A percentile compares a stretch with the other conserved stretches of the same genome.
Conservation (phyloP, 257 asterid species). For the Rehmannia glutinosa region DNA sequence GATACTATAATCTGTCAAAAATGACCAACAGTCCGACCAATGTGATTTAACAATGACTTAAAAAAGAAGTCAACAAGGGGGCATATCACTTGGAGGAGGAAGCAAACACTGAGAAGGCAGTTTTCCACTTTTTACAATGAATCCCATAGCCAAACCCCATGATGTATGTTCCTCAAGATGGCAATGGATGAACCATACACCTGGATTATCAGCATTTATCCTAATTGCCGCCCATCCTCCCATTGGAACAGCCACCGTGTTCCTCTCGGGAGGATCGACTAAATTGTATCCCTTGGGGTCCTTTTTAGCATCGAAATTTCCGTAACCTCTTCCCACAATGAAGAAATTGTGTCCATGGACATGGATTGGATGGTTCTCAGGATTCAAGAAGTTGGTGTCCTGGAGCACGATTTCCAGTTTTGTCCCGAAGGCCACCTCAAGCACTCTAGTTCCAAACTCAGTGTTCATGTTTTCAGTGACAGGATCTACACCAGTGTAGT, state of each 20-base stretch:
- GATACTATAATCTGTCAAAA: background rate
- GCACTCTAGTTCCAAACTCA: conserved; percentile 42
- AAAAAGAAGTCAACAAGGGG: conserved; percentile 38
- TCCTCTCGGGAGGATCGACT: conserved; percentile 76
- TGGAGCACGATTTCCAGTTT: conserved; percentile 65
- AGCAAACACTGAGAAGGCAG: conserved; percentile 38
- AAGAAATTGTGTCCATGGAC: conserved; percentile 78
- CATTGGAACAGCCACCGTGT: conserved; percentile 75
- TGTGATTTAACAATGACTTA: background rate
- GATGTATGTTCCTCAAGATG: conserved; percentile 80
- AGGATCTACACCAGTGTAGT: conserved; percentile 62
- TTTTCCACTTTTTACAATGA: conserved; percentile 50
- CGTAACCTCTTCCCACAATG: conserved; percentile 70
- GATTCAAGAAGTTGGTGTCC: conserved; percentile 57
- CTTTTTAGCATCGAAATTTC: conserved; percentile 45
- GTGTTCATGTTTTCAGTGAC: conserved; percentile 63
- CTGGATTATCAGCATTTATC: conserved; percentile 63
- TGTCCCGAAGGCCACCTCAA: conserved; percentile 49
- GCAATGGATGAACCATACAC: conserved; percentile 85
- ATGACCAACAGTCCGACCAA: background rate
- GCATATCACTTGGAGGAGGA: conserved; percentile 80
- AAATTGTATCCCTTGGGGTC: conserved; percentile 52
- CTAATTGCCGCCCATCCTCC: conserved; percentile 89
- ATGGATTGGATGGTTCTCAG: conserved; percentile 78
- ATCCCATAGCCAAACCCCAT: conserved; percentile 83